A percentile compares a stretch with the other conserved stretches of the same genome.
phyloP scores from a whole-genome alignment of 2,329 filamentous ascomycete species.

The Paracoccidioides brasiliensis region DNA sequence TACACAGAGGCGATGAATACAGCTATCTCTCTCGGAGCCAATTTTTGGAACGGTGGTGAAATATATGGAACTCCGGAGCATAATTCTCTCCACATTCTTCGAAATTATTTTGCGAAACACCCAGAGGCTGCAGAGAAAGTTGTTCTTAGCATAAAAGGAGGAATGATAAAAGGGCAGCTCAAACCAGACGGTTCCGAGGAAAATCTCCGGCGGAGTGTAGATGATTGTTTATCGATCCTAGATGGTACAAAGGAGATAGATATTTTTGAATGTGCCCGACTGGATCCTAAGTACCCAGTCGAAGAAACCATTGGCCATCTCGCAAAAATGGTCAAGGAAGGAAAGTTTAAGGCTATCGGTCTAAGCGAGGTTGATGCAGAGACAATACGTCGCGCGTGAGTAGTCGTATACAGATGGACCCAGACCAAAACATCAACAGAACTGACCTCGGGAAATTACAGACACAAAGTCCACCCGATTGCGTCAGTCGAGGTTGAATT shows the following conservation, averaged over 20 bases:
- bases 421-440: neutral
- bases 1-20: conserved; percentile 36
- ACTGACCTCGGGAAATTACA: conserved; percentile 4
- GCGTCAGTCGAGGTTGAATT: conserved; percentile 49
- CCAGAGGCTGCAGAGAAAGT: conserved; percentile 19
- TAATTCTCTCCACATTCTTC: conserved; percentile 19
- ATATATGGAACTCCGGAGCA: conserved; percentile 21
- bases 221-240: conserved; percentile 38
- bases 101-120: conserved; percentile 17
- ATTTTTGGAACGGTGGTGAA: conserved; percentile 21
- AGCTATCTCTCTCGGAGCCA: conserved; percentile 30
- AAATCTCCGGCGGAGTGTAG: conserved; percentile 40
- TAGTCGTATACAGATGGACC: neutral
- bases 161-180: conserved; percentile 19
- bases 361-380: conserved; percentile 24
- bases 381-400: conserved; percentile 30
- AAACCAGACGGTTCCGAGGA: conserved; percentile 38
- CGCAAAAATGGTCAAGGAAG: conserved; percentile 20
- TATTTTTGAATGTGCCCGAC: conserved; percentile 42
- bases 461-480: conserved; percentile 41
- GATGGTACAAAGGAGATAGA: conserved; percentile 44
- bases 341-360: conserved; percentile 26
- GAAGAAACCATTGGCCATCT: conserved; percentile 28
- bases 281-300: conserved; percentile 38
- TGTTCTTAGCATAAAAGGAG: conserved; percentile 17